phyloP scores from a whole-genome alignment of 2,329 filamentous ascomycete species.

The Fusarium nanum region DNA sequence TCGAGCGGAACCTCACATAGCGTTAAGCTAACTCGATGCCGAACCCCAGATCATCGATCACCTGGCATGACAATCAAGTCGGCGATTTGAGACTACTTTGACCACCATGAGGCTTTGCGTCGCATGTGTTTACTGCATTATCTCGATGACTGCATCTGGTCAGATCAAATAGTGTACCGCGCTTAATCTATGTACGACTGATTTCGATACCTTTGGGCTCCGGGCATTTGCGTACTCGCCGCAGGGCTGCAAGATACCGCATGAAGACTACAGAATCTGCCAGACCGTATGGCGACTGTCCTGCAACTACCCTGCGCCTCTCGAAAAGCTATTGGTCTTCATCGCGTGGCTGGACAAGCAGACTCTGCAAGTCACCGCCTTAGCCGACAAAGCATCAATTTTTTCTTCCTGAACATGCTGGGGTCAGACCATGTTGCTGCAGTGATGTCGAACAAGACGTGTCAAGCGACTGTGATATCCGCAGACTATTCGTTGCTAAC shows the following conservation, averaged over 20 bases:
- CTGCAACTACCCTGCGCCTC: slow-evolving; percentile 33
- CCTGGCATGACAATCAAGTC: slow-evolving; percentile 38
- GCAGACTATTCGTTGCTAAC: slow-evolving; percentile 31
- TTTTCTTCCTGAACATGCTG: slow-evolving; percentile 9
- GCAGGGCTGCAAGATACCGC: slow-evolving; percentile 12
- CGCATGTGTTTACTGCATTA: slow-evolving; percentile 13
- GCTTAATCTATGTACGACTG: slow-evolving; percentile 12
- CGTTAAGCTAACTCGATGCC: slow-evolving; percentile 35
- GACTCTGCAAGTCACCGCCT: slow-evolving; percentile 32
- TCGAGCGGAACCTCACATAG: slow-evolving; percentile 34
- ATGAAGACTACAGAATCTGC: slow-evolving; percentile 5
- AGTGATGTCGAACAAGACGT: slow-evolving; percentile 27
- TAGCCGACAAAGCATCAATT: slow-evolving; percentile 24
- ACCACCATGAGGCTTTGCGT: slow-evolving; percentile 23
- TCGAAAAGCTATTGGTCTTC: slow-evolving; percentile 30
- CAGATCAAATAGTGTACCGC: slow-evolving; percentile 26
- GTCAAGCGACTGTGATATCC: slow-evolving; percentile 23
- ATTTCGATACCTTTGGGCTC: slow-evolving; percentile 6
- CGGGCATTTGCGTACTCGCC: slow-evolving; percentile 10
- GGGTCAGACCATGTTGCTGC: slow-evolving; percentile 43
- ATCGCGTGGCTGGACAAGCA: slow-evolving; percentile 19
- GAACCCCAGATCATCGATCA: slow-evolving; percentile 42
- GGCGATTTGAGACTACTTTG: slow-evolving; percentile 21
- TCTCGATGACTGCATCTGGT: slow-evolving; percentile 22
- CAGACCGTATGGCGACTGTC: slow-evolving; percentile 26